A percentile compares a stretch with the other conserved stretches of the same genome.
These are phyloP conservation scores for Yarrowia divulgata DNA, from an alignment of 805 yeast species.

Conservation along the genomic window DNA sequence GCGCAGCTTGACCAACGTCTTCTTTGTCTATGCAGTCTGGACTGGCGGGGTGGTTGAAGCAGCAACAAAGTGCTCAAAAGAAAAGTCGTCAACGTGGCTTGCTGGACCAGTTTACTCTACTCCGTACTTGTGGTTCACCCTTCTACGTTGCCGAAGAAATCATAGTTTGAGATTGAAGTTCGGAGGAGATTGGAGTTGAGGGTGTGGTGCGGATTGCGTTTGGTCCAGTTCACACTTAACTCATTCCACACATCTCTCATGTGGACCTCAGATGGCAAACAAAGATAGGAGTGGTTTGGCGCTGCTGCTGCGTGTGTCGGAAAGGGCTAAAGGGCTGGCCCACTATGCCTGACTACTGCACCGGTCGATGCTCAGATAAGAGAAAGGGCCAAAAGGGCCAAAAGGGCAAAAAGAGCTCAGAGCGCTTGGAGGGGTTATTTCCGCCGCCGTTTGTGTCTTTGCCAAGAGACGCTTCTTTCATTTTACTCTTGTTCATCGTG, in stretches of 20 bases:
- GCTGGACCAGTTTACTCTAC: neutral
- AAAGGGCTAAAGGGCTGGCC: neutral
- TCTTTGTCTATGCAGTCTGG: neutral
- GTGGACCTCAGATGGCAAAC: neutral
- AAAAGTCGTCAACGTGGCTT: neutral
- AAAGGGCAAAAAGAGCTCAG: too few relatives aligned
- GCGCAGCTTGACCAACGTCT: neutral
- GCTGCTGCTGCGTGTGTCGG: neutral
- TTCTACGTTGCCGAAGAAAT: too few relatives aligned
- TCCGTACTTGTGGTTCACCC: neutral
- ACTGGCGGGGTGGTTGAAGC: too few relatives aligned
- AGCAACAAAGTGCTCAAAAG: neutral
- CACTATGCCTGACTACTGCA: conserved; percentile 7
- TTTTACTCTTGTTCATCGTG: conserved; percentile 2
- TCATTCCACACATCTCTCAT: conserved; percentile 20
- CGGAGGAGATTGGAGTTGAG: neutral
- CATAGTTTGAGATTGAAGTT: conserved; percentile 5
- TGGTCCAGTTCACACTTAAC: neutral
- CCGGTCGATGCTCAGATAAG: conserved; percentile 5
- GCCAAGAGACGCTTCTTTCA: neutral
- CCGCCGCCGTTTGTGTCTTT: neutral
- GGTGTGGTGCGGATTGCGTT: neutral
- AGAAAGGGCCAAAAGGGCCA: too few relatives aligned
- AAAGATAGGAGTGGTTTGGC: neutral
- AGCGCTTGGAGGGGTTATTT: neutral